Conservation (phyloP, 2,329 filamentous ascomycete genomes). For the Botrytis hyacinthi region DNA sequence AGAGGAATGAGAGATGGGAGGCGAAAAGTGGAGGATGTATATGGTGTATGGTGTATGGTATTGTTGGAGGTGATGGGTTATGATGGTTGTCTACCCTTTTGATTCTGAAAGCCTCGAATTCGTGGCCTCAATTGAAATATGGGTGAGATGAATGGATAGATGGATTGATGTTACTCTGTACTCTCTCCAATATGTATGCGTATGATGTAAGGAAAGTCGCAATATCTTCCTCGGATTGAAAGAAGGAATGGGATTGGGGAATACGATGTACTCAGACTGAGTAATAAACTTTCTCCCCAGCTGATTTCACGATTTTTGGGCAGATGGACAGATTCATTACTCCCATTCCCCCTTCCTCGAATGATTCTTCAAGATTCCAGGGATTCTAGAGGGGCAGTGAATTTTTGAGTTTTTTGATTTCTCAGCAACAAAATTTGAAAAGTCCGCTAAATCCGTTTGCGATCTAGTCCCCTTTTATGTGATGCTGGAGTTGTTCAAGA, state of each 20-base stretch:
- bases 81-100: not conserved
- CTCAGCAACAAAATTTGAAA: conserved; percentile 10
- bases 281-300: not conserved
- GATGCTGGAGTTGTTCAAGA: not conserved
- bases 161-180: not conserved
- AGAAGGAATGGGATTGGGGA: not conserved
- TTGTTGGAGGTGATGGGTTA: not conserved
- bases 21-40: not conserved
- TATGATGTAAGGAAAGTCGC: not conserved
- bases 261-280: not conserved
- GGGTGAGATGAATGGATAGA: not conserved
- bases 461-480: not conserved
- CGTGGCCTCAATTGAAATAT: conserved; percentile 1
- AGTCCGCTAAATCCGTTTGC: conserved; percentile 12
- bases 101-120: not conserved
- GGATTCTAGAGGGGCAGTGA: conserved; percentile 9
- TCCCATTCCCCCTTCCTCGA: not conserved
- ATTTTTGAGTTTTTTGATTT: conserved; percentile 12
- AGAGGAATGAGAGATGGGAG: not conserved
- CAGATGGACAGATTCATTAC: not conserved
- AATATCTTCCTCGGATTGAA: not conserved
- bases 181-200: not conserved
- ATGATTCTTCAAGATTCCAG: conserved; percentile 10
- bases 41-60: not conserved
- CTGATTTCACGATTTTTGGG: not conserved